Evolutionary conservation across 164 flowering plant genomes (phyloP).

Genomic region (Nymphaea thermarum): DNA sequence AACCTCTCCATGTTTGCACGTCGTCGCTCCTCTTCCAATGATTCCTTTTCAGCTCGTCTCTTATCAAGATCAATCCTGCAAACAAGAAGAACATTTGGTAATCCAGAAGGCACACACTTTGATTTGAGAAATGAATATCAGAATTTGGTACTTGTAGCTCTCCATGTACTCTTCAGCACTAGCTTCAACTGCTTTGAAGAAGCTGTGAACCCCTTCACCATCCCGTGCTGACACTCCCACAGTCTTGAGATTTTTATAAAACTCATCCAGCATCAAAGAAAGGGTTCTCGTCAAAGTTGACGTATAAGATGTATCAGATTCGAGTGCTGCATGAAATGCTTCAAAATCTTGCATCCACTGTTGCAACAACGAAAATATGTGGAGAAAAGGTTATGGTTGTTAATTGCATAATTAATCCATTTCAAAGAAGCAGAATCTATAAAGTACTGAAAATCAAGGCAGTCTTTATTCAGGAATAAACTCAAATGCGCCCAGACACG

Average conservation of each 20-base stretch:
- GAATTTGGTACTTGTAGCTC: conserved; percentile 49
- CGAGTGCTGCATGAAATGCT: conserved; percentile 70
- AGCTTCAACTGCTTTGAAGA: conserved; percentile 72
- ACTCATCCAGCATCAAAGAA: conserved; percentile 76
- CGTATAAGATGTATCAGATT: conserved; percentile 56
- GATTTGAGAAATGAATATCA: not conserved
- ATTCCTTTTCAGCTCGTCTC: conserved; percentile 73
- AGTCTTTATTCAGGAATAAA: too few species aligned
- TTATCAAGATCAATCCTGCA: conserved; percentile 87
- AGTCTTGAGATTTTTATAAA: conserved; percentile 67
- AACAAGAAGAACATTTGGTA: not conserved
- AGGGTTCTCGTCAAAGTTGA: conserved; percentile 74
- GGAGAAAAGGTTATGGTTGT: not conserved
- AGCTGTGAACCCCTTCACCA: conserved; percentile 81
- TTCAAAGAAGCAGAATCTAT: too few species aligned
- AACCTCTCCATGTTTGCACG: conserved; percentile 74
- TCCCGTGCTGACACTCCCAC: conserved; percentile 93
- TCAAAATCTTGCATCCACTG: conserved; percentile 99
- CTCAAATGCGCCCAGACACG: too few species aligned
- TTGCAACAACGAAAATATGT: conserved; percentile 3
- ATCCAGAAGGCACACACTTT: not conserved
- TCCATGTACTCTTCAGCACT: conserved; percentile 93
- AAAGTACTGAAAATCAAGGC: too few species aligned
- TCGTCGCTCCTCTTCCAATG: conserved; percentile 64
- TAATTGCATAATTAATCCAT: too few species aligned